Conservation (phyloP, 2,329 filamentous ascomycete species). For the Metarhizium album region DNA sequence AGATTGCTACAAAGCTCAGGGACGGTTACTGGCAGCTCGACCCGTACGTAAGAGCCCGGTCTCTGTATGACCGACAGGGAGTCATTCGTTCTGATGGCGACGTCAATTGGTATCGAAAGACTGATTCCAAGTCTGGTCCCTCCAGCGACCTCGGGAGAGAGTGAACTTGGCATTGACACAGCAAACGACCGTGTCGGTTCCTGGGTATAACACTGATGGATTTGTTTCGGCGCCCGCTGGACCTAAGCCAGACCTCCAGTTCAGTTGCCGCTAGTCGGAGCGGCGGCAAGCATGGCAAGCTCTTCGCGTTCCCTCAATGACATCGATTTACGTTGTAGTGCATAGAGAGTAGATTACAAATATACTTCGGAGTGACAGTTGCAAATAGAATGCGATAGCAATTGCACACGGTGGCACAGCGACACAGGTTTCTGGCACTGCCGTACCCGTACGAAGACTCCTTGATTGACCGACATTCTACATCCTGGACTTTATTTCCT, state of each 20-base stretch:
- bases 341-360: background rate
- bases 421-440: background rate
- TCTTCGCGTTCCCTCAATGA: background rate
- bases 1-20: conserved; percentile 51
- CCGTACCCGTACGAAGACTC: background rate
- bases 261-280: background rate
- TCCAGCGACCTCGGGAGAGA: background rate
- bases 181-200: background rate
- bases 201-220: background rate
- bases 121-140: background rate
- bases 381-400: background rate
- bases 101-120: conserved; percentile 55
- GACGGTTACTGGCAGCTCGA: conserved; percentile 84
- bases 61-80: conserved; percentile 74
- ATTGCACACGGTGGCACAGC: background rate
- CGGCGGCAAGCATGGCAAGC: background rate
- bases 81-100: conserved; percentile 57
- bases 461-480: conserved; percentile 28
- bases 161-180: background rate
- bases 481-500: conserved; percentile 86
- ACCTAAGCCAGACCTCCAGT: background rate
- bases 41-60: conserved; percentile 72
- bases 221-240: background rate
- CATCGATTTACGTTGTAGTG: background rate
- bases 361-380: background rate